Evolutionary conservation across 225 moss, liverwort and hornwort genomes (phyloP).

Genomic region (Pleurozium schreberi): DNA sequence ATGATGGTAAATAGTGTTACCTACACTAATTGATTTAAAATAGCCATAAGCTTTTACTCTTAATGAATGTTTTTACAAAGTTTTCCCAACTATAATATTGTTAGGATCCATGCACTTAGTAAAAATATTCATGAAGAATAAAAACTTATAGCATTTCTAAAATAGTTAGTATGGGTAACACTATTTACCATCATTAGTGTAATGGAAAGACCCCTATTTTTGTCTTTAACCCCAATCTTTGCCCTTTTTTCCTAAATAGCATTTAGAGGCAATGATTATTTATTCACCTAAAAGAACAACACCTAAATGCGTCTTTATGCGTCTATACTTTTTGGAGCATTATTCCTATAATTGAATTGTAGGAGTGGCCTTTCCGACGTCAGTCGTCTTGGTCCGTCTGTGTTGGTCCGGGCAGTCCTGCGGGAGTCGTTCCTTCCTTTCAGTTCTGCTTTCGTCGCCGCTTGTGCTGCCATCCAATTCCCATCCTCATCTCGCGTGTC

Average conservation of each 20-base stretch:
- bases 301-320: neutral
- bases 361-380: neutral
- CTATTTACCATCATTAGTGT: rapidly evolving
- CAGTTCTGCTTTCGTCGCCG: neutral
- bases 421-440: neutral
- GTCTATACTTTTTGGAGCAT: neutral
- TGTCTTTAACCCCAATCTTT: rapidly evolving
- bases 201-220: neutral
- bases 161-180: no score
- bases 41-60: no score
- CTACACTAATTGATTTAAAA: no score
- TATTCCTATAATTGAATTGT: neutral
- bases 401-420: no score
- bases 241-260: rapidly evolving
- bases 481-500: neutral
- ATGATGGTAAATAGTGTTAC: no score
- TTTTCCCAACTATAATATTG: no score
- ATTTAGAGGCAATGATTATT: neutral
- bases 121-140: no score
- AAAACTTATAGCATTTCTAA: no score
- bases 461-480: neutral
- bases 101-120: no score
- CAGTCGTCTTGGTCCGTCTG: neutral
- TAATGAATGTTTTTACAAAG: no score
- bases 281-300: neutral